Conservation (phyloP, 441 rosid species). For the Metrosideros polymorpha region DNA sequence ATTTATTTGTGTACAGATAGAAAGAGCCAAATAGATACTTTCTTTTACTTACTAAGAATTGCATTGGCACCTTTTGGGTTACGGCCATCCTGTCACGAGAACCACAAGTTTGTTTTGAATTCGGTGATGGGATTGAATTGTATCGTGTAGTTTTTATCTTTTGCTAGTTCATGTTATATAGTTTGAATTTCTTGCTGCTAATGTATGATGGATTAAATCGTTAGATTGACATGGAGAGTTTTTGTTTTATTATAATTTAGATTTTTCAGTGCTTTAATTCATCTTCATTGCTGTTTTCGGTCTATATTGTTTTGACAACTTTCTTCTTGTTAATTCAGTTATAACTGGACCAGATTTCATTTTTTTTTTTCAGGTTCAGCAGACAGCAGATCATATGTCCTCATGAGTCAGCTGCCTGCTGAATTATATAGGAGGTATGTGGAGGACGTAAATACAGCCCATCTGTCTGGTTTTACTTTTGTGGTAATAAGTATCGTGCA, state of each 20-base stretch:
- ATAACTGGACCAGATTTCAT: background rate
- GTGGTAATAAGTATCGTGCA: slow-evolving; percentile 63
- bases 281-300: background rate
- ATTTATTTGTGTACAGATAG: background rate
- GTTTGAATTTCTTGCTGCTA: background rate
- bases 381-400: slow-evolving; percentile 69
- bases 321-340: background rate
- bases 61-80: background rate
- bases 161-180: background rate
- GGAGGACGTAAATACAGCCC: slow-evolving; percentile 48
- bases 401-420: slow-evolving; percentile 58
- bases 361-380: slow-evolving; percentile 26
- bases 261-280: background rate
- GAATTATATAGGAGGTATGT: slow-evolving; percentile 51
- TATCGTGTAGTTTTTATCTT: background rate
- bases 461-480: slow-evolving; percentile 63
- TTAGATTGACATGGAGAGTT: background rate
- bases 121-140: background rate
- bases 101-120: background rate
- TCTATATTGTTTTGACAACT: background rate
- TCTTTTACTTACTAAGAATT: background rate
- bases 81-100: background rate
- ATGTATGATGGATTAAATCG: background rate
- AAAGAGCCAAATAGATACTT: background rate
- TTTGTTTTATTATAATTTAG: background rate